A percentile compares a stretch with the other conserved stretches of the same genome.
phyloP scores from a whole-genome alignment of 257 asterid genomes.

The Plantago ovata region DNA sequence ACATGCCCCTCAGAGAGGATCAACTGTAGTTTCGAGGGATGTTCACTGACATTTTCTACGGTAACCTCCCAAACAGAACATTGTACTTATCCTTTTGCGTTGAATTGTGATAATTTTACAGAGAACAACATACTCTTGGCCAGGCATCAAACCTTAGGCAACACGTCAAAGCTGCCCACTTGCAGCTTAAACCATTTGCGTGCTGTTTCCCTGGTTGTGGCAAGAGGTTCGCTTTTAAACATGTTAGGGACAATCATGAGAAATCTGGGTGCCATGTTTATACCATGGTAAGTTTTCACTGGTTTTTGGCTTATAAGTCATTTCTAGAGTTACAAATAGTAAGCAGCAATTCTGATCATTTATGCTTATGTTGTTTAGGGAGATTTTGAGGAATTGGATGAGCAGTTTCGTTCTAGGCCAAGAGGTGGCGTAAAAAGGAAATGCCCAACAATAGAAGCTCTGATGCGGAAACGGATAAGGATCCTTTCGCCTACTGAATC shows the following conservation, averaged over 20 bases:
- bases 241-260: constrained; percentile 87
- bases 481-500: constrained; percentile 48
- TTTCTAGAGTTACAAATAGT: neutral
- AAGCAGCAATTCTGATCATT: constrained; percentile 1
- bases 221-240: constrained; percentile 72
- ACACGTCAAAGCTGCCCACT: constrained; percentile 72
- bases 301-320: neutral
- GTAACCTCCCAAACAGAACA: constrained; percentile 34
- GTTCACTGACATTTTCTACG: constrained; percentile 53
- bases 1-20: constrained; percentile 33
- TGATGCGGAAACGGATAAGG: constrained; percentile 75
- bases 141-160: constrained; percentile 78
- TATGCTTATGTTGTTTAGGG: constrained; percentile 47
- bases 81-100: neutral
- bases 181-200: constrained; percentile 49
- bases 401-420: constrained; percentile 59
- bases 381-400: constrained; percentile 64
- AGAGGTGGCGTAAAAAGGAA: constrained; percentile 83
- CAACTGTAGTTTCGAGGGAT: constrained; percentile 54
- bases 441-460: constrained; percentile 49
- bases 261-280: constrained; percentile 62
- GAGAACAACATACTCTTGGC: neutral
- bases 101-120: neutral
- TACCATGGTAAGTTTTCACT: constrained; percentile 42
- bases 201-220: constrained; percentile 65